Conservation (phyloP, 352 stramenopile species). For the Globisporangium alternatum region DNA sequence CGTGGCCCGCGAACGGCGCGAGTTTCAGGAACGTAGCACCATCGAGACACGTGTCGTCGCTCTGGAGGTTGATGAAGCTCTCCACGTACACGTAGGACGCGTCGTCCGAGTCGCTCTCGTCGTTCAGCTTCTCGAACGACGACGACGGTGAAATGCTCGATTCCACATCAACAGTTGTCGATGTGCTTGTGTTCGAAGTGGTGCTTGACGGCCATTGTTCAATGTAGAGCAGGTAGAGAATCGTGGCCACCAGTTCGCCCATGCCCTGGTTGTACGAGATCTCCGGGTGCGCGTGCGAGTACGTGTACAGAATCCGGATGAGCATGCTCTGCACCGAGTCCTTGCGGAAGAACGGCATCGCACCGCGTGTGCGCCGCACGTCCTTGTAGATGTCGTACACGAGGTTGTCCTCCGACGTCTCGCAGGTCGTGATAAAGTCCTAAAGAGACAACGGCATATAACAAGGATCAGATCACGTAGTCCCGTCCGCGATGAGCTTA, state of each 20-base stretch:
- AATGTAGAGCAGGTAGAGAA: constrained; percentile 69
- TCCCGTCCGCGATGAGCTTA: background rate
- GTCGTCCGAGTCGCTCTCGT: constrained; percentile 44
- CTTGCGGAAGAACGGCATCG: constrained; percentile 62
- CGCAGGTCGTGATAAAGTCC: constrained; percentile 55
- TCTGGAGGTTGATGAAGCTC: constrained; percentile 53
- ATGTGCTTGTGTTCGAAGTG: background rate
- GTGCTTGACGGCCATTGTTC: constrained; percentile 47
- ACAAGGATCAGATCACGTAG: background rate
- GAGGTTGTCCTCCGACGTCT: constrained; percentile 44
- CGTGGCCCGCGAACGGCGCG: constrained; percentile 38
- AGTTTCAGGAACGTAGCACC: constrained; percentile 38
- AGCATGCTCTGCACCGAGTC: constrained; percentile 46
- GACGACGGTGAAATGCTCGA: constrained; percentile 9
- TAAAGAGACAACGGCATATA: background rate
- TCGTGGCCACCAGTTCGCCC: constrained; percentile 67
- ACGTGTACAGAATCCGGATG: constrained; percentile 69
- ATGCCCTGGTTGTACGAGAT: constrained; percentile 84
- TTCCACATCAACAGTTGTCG: constrained; percentile 7
- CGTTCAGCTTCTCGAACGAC: constrained; percentile 26
- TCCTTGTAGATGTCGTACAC: constrained; percentile 76
- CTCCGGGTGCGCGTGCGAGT: constrained; percentile 56
- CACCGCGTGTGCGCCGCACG: constrained; percentile 53
- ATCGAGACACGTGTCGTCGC: constrained; percentile 29
- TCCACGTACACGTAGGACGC: constrained; percentile 72